Base-by-base conservation (phyloP, 768 basidiomycete genomes). In the Calocybe gangraenosa region DNA sequence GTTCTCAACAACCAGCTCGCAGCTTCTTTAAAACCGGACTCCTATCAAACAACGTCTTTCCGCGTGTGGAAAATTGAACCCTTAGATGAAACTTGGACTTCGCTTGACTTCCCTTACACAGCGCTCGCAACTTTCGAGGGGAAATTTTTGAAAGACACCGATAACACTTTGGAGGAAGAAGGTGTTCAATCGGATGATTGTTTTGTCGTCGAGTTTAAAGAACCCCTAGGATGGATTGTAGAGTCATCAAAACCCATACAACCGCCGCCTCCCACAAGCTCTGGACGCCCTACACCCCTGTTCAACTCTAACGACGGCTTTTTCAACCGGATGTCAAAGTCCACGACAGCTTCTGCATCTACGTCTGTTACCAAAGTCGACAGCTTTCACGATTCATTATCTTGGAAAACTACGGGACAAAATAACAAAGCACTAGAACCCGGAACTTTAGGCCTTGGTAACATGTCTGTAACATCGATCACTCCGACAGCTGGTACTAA, bases 391-490 rank as follows among this genome's bases (percentile, higher is more conserved):
- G 32, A 49, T 46, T 41, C 59, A n/a, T 61, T 59, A 14, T 51
- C 63, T n/a, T 67, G 67, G 43, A 48, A 69, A 66, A 49, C 52
- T 49, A 31, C 50, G 43, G 25, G 55, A 50, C 46, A 53, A 20
- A 64, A 66, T 35, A 61, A 53, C 39, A 76, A 75, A 56, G 40
- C 59, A 31, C 46, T 71, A 37, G 82, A 80, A 43, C 84, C 82
- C 7, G 93, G 93, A 1, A 87, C 89, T 0, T 73, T 94, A 10
- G 94, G 94, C 17, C 72, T 98, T 3, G 82, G 82, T 11, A 98
- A 98, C 59, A 84, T 96, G 82, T 91, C 62, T 48, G 84, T 70
- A 3, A 3, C 25, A 36, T 40, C 50, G 33, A 30, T 5, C 44
- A 14, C 2, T 35, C 33, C 20, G 17, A 38, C n/a, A 41, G 20